Evolutionary conservation across 441 rosid genomes (phyloP).

Genomic region (Croton laevigatus): DNA sequence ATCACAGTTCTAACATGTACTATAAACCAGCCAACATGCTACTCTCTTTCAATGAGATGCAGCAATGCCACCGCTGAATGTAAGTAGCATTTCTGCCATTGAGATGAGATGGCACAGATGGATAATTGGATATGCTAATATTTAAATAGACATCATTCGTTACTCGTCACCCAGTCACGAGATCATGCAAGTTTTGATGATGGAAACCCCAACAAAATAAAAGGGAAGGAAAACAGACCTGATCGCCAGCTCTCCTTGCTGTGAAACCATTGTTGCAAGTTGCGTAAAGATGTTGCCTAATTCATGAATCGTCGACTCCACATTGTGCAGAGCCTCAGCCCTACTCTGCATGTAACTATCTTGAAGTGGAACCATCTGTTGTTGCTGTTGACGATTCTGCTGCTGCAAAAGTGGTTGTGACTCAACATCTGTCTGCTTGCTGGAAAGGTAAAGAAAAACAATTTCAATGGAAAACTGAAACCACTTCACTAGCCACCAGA

Average conservation of each 20-base stretch:
- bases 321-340: conserved; percentile 88
- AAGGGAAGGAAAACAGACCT: conserved; percentile 41
- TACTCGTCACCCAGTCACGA: not conserved
- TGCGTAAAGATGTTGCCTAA: conserved; percentile 80
- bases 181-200: not conserved
- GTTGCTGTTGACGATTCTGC: conserved; percentile 62
- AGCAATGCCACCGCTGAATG: not conserved
- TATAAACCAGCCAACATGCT: not conserved
- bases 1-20: conserved; percentile 1
- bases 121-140: not conserved
- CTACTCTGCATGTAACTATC: conserved; percentile 95
- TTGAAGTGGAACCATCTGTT: conserved; percentile 85
- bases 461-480: not conserved
- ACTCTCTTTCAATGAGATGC: conserved; percentile 3
- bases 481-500: not conserved
- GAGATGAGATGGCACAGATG: not conserved
- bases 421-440: conserved; percentile 66
- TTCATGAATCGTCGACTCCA: conserved; percentile 96
- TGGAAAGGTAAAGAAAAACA: conserved; percentile 25
- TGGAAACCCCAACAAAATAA: not conserved
- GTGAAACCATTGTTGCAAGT: conserved; percentile 89
- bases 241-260: conserved; percentile 94
- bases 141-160: not conserved
- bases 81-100: not conserved
- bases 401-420: conserved; percentile 67